phyloP scores from a whole-genome alignment of 805 yeast species.

The Starmerella floricola region DNA sequence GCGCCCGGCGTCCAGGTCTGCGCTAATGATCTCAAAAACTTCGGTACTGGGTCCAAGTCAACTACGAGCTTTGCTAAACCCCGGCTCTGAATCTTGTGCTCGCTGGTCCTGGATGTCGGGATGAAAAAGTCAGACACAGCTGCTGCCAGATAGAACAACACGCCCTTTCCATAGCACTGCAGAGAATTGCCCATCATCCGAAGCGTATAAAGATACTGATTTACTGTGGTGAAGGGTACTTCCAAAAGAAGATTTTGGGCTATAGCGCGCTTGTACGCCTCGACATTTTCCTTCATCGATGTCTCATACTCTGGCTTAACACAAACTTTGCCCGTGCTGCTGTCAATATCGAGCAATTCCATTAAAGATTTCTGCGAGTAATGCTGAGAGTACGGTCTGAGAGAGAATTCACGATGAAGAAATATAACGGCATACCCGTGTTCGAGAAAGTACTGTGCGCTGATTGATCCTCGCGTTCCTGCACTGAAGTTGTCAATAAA shows the following conservation, averaged over 20 bases:
- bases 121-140: slow-evolving; percentile 95
- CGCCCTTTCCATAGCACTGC: slow-evolving; percentile 34
- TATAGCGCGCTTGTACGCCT: slow-evolving; percentile 39
- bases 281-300: slow-evolving; percentile 46
- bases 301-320: slow-evolving; percentile 49
- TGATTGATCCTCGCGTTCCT: slow-evolving; percentile 94
- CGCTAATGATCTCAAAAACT: slow-evolving; percentile 74
- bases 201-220: slow-evolving; percentile 81
- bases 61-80: slow-evolving; percentile 56
- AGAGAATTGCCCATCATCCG: slow-evolving; percentile 51
- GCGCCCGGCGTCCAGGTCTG: slow-evolving; percentile 93
- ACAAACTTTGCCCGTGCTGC: slow-evolving; percentile 38
- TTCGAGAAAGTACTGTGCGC: slow-evolving; percentile 82
- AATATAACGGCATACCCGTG: slow-evolving; percentile 86
- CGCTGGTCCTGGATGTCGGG: slow-evolving; percentile 74
- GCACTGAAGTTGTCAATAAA: slow-evolving; percentile 95
- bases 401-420: slow-evolving; percentile 80
- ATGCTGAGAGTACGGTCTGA: slow-evolving; percentile 85
- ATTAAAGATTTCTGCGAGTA: slow-evolving; percentile 72
- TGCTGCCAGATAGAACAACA: slow-evolving; percentile 86
- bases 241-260: slow-evolving; percentile 43
- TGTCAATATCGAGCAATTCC: slow-evolving; percentile 57
- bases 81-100: slow-evolving; percentile 87
- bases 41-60: slow-evolving; percentile 91
- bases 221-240: slow-evolving; percentile 88